These are phyloP conservation scores for Emmonsiellopsis sp. DNA, from an alignment of 2,329 filamentous ascomycete genomes.

Conservation along the genomic window DNA sequence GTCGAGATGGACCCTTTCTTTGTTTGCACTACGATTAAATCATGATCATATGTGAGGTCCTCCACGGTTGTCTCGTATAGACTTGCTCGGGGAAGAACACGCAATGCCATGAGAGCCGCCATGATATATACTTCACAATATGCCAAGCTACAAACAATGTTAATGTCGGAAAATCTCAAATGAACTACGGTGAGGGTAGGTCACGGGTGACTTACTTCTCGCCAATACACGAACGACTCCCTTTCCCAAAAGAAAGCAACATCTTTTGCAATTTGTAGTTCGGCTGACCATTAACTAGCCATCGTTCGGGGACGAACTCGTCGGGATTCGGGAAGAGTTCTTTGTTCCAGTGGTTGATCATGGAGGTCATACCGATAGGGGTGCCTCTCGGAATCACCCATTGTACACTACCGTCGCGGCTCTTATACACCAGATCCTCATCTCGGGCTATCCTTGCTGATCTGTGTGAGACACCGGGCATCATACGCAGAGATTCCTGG, in stretches of 20 bases:
- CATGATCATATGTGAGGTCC: conserved; percentile 15
- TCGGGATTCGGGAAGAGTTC: conserved; percentile 14
- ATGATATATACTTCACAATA: conserved; percentile 16
- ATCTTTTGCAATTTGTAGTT: conserved; percentile 3
- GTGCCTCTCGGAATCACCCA: conserved; percentile 21
- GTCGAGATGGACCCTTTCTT: conserved; percentile 15
- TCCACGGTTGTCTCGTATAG: conserved; percentile 15
- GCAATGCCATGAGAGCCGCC: conserved; percentile 14
- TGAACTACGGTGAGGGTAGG: no score
- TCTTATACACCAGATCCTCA: conserved; percentile 23
- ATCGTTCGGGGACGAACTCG: conserved; percentile 3
- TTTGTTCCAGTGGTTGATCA: conserved; percentile 24
- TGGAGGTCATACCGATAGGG: conserved; percentile 25
- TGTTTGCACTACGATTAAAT: conserved; percentile 13
- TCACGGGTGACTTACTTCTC: neutral
- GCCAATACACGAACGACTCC: conserved; percentile 3
- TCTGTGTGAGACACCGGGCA: conserved; percentile 18
- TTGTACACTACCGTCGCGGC: conserved; percentile 6
- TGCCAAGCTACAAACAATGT: conserved; percentile 6
- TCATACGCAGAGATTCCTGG: conserved; percentile 30
- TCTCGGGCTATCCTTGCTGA: conserved; percentile 2
- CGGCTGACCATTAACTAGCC: conserved; percentile 2
- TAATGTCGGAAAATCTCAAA: neutral
- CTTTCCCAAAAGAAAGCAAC: conserved; percentile 2
- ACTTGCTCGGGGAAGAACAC: conserved; percentile 13